Evolutionary conservation across 1,284 basidiomycete species (phyloP), one percentile per base, ranked within the genome.

Genomic region (Trichosporon sp.): DNA sequence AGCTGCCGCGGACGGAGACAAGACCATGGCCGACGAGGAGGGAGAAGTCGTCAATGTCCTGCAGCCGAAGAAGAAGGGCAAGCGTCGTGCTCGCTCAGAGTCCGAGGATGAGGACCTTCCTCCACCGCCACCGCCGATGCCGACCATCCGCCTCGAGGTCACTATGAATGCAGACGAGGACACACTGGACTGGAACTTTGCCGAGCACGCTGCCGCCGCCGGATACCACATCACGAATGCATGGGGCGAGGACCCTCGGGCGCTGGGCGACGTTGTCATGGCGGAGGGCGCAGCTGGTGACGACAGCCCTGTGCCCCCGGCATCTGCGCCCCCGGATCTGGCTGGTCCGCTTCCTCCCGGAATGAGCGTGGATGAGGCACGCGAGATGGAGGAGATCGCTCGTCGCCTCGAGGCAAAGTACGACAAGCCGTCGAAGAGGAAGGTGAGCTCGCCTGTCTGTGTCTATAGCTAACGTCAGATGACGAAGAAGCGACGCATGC

Each of bases 401-500:
- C 58, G 68, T 21, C 58, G 66, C 52, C 59, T 75, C 11, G 77
- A 77, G 58, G 76, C 69, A 49, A 74, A 74, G 61, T 77, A 74
- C 32, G 73, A 73, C 32, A 62, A 70, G 40, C 64, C 19, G 56
- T 71, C 69, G 11, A 71, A 69, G 59, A 70, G 71, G 56, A 44
- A 56, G 70, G 65, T 44, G 27, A 13, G 23, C 33, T 37, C 37
- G 8, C 16, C 10, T 33, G n/a, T 2, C 59, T 32, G 19, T 1
- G 25, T 11, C 44, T 6, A 23, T 5, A 31, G 37, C 65, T 60
- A 16, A 57, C 56, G n/a, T 9, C 31, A 46, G 54, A 44, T 58
- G 58, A 19, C 49, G 2, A 58, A 69, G 64, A 87, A 88, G 79
- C 85, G 84, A 62, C 80, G 82, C 4, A 81, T 82, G 0, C 40